Conservation (phyloP, 176 grass and related monocot genomes). For the Musa troglodytarum region DNA sequence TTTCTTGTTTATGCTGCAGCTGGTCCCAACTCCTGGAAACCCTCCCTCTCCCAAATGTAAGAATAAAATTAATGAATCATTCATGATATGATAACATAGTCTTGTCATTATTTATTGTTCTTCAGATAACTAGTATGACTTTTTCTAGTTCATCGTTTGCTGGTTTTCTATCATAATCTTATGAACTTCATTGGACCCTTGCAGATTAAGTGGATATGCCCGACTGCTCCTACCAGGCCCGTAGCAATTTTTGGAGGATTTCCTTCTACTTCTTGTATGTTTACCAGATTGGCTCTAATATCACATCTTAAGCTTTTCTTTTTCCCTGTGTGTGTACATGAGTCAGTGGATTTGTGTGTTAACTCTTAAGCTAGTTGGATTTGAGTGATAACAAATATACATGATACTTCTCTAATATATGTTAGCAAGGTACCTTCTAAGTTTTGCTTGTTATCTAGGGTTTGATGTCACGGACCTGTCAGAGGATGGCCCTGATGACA, state of each 20-base stretch:
- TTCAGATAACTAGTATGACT: constrained; percentile 1
- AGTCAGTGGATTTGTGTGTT: not conserved
- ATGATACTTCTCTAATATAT: not conserved
- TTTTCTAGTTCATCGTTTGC: constrained; percentile 2
- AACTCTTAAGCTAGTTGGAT: not conserved
- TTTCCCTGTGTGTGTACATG: not conserved
- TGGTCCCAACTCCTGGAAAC: constrained; percentile 95
- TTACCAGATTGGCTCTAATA: not conserved
- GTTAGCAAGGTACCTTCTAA: not conserved
- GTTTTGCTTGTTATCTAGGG: constrained; percentile 40
- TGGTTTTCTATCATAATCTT: not conserved
- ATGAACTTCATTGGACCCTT: constrained; percentile 13
- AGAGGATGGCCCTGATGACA: constrained; percentile 63
- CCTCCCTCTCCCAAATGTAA: constrained; percentile 96
- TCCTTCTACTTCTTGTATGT: constrained; percentile 77
- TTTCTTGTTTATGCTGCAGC: constrained; percentile 51
- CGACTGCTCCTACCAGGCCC: constrained; percentile 71
- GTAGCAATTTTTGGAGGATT: constrained; percentile 83
- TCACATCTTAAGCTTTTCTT: not conserved
- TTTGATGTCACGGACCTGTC: constrained; percentile 88
- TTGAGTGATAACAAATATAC: not conserved
- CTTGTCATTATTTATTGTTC: constrained; percentile 7
- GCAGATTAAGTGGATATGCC: constrained; percentile 99
- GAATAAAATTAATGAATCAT: constrained; percentile 17
- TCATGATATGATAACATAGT: constrained; percentile 1